phyloP scores from a whole-genome alignment of 2,329 filamentous ascomycete genomes.

The Xylaria sp. region DNA sequence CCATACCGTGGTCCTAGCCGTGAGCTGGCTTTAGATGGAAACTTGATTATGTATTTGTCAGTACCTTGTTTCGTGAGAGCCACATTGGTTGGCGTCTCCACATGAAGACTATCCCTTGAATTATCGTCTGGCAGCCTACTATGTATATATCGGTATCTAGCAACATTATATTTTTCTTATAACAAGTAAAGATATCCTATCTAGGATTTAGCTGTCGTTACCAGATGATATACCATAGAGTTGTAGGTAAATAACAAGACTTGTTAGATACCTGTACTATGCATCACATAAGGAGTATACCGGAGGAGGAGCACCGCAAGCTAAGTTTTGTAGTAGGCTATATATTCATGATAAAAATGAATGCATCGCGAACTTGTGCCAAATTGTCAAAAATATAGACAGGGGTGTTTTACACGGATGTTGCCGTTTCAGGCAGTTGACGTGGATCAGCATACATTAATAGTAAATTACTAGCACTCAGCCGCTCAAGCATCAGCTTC shows the following conservation, averaged over 20 bases:
- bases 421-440: constrained; percentile 7
- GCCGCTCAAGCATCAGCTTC: constrained; percentile 2
- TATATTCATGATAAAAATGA: background rate
- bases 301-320: background rate
- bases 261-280: background rate
- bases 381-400: background rate
- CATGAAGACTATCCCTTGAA: background rate
- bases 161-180: background rate
- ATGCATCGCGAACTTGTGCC: background rate
- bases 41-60: constrained; percentile 6
- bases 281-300: too few species aligned
- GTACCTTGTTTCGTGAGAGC: background rate
- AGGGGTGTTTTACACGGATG: background rate
- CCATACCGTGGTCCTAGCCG: background rate
- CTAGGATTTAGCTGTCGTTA: background rate
- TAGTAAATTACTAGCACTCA: constrained; percentile 3
- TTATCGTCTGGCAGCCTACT: background rate
- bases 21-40: background rate
- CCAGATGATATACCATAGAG: too few species aligned
- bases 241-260: background rate
- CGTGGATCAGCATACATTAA: background rate
- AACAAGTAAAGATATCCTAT: background rate
- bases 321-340: background rate
- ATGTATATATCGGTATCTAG: background rate
- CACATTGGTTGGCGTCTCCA: background rate